A percentile compares a stretch with the other conserved stretches of the same genome.
phyloP scores from a whole-genome alignment of 768 basidiomycete genomes.

The Nevesoporus exiguus region DNA sequence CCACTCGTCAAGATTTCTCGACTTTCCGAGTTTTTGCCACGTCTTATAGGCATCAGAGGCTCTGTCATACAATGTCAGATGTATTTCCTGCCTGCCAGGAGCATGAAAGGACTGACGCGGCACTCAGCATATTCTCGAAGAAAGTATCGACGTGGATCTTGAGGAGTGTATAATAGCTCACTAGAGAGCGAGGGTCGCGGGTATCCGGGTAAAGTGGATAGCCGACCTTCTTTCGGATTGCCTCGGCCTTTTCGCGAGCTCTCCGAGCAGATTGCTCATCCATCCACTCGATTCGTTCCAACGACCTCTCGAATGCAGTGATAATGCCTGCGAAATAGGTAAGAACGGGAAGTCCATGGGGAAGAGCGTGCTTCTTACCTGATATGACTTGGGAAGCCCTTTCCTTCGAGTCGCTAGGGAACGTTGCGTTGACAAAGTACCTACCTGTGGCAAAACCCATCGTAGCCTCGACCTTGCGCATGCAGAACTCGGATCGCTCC shows the following conservation, averaged over 20 bases:
- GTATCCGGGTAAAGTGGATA: constrained; percentile 89
- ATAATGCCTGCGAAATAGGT: constrained; percentile 60
- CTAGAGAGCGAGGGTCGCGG: constrained; percentile 60
- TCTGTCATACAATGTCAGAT: constrained; percentile 33
- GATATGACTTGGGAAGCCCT: constrained; percentile 83
- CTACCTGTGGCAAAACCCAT: constrained; percentile 90
- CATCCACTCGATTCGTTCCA: constrained; percentile 85
- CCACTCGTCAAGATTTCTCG: constrained; percentile 72
- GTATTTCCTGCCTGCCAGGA: not conserved
- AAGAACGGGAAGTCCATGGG: not conserved
- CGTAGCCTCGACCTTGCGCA: constrained; percentile 62
- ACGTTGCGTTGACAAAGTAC: constrained; percentile 84
- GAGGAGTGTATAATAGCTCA: constrained; percentile 69
- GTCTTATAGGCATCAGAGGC: constrained; percentile 57
- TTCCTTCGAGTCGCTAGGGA: constrained; percentile 71
- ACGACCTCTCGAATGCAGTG: constrained; percentile 73
- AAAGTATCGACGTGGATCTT: constrained; percentile 66
- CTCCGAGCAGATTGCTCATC: constrained; percentile 76
- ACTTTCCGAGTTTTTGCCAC: constrained; percentile 74
- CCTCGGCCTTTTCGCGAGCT: constrained; percentile 75
- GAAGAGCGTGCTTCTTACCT: constrained; percentile 38
- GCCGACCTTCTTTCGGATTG: constrained; percentile 78
- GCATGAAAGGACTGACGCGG: constrained; percentile 38
- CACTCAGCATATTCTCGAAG: constrained; percentile 79
- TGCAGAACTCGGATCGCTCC: constrained; percentile 82